phyloP scores from a whole-genome alignment of 129 eudicot species.

The Cynara cardunculus region DNA sequence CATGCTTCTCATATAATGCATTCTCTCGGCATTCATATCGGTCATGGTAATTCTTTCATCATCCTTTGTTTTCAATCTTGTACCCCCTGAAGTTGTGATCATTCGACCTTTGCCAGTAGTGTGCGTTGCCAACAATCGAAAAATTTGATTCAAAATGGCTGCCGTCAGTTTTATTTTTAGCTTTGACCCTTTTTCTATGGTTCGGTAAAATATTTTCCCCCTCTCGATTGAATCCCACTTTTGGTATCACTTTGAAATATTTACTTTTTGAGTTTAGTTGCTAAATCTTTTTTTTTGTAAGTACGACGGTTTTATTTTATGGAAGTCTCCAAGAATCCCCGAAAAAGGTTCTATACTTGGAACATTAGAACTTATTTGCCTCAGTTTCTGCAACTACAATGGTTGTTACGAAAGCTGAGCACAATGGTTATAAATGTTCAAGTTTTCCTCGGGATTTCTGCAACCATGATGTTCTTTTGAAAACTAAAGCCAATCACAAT shows the following conservation, averaged over 20 bases:
- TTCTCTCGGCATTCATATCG: constrained; percentile 71
- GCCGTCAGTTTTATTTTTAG: background rate
- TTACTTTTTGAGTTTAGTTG: background rate
- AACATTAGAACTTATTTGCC: background rate
- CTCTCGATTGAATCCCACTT: background rate
- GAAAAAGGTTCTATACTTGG: background rate
- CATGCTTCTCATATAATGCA: constrained; percentile 88
- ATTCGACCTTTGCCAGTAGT: background rate
- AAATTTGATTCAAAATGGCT: background rate
- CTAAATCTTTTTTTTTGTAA: background rate
- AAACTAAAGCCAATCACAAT: background rate
- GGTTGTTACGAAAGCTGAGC: background rate
- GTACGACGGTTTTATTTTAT: background rate
- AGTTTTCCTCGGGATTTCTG: background rate
- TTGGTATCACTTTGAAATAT: background rate
- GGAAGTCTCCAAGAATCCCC: background rate
- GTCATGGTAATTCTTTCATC: constrained; percentile 50
- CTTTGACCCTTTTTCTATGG: background rate
- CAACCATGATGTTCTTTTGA: background rate
- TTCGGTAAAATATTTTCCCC: background rate
- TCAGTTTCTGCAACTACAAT: background rate
- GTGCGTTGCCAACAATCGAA: background rate
- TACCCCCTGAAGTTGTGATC: background rate
- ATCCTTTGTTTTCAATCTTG: background rate
- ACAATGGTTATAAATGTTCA: background rate